phyloP scores from a whole-genome alignment of 2,329 filamentous ascomycete genomes.

The Periglandula ipomoeae region DNA sequence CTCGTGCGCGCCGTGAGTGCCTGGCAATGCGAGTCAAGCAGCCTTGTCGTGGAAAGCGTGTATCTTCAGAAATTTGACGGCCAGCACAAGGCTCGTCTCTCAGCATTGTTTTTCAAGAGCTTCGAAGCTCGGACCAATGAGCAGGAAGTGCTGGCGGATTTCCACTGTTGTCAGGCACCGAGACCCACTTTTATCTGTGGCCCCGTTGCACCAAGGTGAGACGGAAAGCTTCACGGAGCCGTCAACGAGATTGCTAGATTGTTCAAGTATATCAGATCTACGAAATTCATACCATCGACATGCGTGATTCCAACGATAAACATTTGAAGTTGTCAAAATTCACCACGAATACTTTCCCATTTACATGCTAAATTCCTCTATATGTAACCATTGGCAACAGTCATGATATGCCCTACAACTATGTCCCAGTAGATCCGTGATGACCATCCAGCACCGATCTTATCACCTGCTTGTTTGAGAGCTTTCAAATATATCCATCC shows the following conservation, averaged over 20 bases:
- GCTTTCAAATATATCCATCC: not conserved
- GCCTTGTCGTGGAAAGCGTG: not conserved
- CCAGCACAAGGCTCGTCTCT: not conserved
- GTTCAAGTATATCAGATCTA: too few relatives aligned
- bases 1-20: not conserved
- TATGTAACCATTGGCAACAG: too few relatives aligned
- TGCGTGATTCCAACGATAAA: too few relatives aligned
- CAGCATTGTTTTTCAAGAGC: not conserved
- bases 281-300: too few relatives aligned
- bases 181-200: not conserved
- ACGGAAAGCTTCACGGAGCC: too few relatives aligned
- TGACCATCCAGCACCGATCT: too few relatives aligned
- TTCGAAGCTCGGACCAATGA: constrained; percentile 27
- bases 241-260: too few relatives aligned
- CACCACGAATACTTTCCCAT: too few relatives aligned
- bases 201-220: not conserved
- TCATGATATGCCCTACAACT: too few relatives aligned
- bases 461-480: not conserved
- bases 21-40: not conserved
- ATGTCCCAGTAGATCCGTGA: too few relatives aligned
- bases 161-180: not conserved
- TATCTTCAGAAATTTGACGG: not conserved
- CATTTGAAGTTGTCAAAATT: too few relatives aligned
- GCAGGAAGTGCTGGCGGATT: not conserved
- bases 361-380: too few relatives aligned